These are phyloP conservation scores for Tilletia setariae DNA, from an alignment of 1,284 basidiomycete species.

Conservation along the genomic window DNA sequence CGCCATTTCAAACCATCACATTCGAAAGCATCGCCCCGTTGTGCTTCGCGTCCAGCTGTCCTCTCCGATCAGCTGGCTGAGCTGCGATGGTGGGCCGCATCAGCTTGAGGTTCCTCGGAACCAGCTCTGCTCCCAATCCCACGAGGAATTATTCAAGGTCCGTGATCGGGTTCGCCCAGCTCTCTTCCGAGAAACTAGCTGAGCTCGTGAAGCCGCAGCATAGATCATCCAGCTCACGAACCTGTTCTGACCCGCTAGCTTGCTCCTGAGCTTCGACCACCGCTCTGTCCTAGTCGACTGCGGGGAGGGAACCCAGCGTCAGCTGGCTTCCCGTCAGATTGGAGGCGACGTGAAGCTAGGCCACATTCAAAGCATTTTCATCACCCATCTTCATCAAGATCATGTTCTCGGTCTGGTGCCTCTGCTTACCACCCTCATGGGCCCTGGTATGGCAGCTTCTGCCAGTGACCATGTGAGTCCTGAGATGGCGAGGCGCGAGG, in stretches of 20 bases:
- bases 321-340: slow-evolving; percentile 35
- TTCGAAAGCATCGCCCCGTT: no score
- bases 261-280: slow-evolving; percentile 44
- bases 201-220: no score
- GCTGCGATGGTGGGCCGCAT: slow-evolving; percentile 19
- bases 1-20: no score
- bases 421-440: slow-evolving; percentile 50
- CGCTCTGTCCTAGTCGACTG: slow-evolving; percentile 50
- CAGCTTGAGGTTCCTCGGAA: slow-evolving; percentile 48
- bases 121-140: slow-evolving; percentile 44
- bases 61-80: background rate
- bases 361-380: slow-evolving; percentile 45
- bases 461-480: slow-evolving; percentile 16
- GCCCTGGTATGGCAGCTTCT: slow-evolving; percentile 26
- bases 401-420: slow-evolving; percentile 47
- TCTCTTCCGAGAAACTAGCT: no score
- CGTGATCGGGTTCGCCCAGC: background rate
- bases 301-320: slow-evolving; percentile 50
- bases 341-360: slow-evolving; percentile 42
- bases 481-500: no score
- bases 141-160: slow-evolving; percentile 49
- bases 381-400: slow-evolving; percentile 51
- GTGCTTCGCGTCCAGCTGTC: no score
- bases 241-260: slow-evolving; percentile 14
- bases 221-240: background rate